phyloP scores from a whole-genome alignment of 345 rosid species.

The Geranium rotundifolium region DNA sequence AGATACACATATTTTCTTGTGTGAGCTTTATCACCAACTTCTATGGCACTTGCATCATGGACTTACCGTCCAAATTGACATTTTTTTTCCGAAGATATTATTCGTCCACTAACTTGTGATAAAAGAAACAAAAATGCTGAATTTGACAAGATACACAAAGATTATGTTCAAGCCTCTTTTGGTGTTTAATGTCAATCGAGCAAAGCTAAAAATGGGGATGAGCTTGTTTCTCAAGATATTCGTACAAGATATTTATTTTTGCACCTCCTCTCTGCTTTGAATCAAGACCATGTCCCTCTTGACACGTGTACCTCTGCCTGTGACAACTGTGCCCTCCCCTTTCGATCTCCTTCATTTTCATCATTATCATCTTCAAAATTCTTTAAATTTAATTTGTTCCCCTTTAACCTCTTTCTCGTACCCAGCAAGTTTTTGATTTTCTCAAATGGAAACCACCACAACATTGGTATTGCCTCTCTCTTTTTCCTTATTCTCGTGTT shows the following conservation, averaged over 20 bases:
- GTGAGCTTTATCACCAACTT: no score
- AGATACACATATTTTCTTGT: no score
- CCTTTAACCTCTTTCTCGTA: not conserved
- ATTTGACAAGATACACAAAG: no score
- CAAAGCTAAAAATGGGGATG: no score
- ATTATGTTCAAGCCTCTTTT: no score
- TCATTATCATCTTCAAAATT: not conserved
- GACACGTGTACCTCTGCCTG: slow-evolving; percentile 61
- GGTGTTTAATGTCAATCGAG: not conserved
- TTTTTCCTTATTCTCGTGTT: not conserved
- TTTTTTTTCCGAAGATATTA: no score
- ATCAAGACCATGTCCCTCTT: slow-evolving; percentile 13
- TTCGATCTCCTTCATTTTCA: not conserved
- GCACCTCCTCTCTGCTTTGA: slow-evolving; percentile 4
- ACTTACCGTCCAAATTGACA: no score
- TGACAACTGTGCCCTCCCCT: slow-evolving; percentile 44
- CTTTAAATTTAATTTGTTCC: not conserved
- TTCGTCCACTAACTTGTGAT: no score
- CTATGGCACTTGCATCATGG: no score
- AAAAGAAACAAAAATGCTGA: no score
- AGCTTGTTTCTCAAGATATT: not conserved
- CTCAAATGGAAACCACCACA: not conserved
- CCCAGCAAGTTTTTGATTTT: not conserved
- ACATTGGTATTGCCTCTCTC: not conserved
- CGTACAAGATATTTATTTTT: not conserved